phyloP scores from a whole-genome alignment of 176 grass and related monocot species.

The Eleusine indica region DNA sequence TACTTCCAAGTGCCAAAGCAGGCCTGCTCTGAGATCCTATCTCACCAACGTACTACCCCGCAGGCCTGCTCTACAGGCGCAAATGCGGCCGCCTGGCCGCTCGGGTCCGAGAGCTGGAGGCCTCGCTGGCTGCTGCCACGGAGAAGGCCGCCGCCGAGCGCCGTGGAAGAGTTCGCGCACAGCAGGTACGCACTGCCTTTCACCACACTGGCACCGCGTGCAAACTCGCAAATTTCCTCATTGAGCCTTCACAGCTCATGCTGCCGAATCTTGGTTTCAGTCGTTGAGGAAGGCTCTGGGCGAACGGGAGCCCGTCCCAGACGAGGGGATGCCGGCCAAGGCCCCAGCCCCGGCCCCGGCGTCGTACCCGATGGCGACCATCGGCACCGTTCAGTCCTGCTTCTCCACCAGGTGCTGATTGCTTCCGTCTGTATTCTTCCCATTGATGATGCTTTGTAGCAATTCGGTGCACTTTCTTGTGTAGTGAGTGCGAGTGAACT shows the following conservation, averaged over 20 bases:
- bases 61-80: conserved; percentile 57
- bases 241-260: background rate
- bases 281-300: conserved; percentile 64
- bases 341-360: background rate
- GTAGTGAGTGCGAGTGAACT: background rate
- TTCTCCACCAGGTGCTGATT: conserved; percentile 83
- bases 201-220: background rate
- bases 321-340: conserved; percentile 25
- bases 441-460: background rate
- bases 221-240: background rate
- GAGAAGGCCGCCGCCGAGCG: conserved; percentile 80
- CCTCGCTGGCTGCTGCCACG: conserved; percentile 40
- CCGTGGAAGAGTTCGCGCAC: conserved; percentile 69
- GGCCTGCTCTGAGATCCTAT: no score
- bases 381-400: conserved; percentile 74
- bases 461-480: background rate
- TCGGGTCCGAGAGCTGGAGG: conserved; percentile 61
- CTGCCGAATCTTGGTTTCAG: conserved; percentile 36
- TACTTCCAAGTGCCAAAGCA: background rate
- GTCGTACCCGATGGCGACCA: conserved; percentile 71
- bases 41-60: background rate
- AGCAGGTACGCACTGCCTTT: conserved; percentile 29
- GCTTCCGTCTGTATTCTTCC: background rate
- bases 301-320: conserved; percentile 32
- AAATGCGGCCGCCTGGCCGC: conserved; percentile 46